These are phyloP conservation scores for Bolboschoenus planiculmis DNA, from an alignment of 176 grass and related monocot species.

Conservation along the genomic window DNA sequence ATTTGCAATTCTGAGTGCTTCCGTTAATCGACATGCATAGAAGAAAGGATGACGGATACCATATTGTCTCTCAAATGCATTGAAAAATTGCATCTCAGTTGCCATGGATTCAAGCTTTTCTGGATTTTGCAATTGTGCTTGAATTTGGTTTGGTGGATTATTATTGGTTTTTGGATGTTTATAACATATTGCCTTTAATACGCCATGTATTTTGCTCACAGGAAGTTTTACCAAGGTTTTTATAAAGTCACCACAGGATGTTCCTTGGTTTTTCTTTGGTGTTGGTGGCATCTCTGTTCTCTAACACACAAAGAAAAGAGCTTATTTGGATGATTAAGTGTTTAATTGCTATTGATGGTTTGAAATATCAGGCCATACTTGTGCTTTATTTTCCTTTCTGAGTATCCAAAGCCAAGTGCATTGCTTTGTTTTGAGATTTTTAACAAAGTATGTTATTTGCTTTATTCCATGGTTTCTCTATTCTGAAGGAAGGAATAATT, in stretches of 20 bases:
- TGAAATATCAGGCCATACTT: slow-evolving; percentile 17
- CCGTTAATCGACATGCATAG: slow-evolving; percentile 50
- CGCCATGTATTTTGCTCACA: slow-evolving; percentile 30
- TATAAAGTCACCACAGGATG: slow-evolving; percentile 35
- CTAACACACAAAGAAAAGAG: not conserved
- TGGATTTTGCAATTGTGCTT: slow-evolving; percentile 12
- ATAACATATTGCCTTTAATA: slow-evolving; percentile 40
- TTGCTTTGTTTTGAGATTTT: slow-evolving; percentile 46
- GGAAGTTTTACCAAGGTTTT: slow-evolving; percentile 36
- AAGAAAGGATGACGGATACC: slow-evolving; percentile 55
- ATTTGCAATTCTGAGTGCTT: slow-evolving; percentile 41
- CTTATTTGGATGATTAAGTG: not conserved
- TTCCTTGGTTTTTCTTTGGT: slow-evolving; percentile 27
- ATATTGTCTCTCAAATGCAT: slow-evolving; percentile 45
- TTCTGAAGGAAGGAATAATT: slow-evolving; percentile 42
- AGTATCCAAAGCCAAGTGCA: slow-evolving; percentile 34
- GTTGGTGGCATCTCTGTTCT: slow-evolving; percentile 25
- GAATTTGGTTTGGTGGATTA: not conserved
- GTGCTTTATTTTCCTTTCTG: slow-evolving; percentile 15
- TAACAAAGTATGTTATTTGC: slow-evolving; percentile 28
- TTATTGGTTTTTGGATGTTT: slow-evolving; percentile 21
- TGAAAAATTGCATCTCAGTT: slow-evolving; percentile 56
- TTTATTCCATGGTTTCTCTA: slow-evolving; percentile 32
- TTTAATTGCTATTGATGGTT: not conserved
- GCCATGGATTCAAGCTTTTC: slow-evolving; percentile 14